phyloP scores from a whole-genome alignment of 371 early-diverging fungal species.

The Sporodiniella umbellata region DNA sequence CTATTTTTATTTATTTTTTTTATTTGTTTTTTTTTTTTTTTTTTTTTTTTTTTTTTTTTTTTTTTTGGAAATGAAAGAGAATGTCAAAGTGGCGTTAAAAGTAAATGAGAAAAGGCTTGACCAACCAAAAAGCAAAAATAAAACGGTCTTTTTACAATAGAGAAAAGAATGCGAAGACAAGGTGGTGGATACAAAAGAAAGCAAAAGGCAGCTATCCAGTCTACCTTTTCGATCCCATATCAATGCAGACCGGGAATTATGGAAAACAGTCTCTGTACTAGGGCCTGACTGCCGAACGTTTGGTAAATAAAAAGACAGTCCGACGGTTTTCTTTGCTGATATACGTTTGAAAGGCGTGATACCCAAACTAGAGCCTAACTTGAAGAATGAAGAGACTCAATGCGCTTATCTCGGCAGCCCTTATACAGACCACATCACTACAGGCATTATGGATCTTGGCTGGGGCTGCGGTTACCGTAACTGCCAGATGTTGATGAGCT shows the following conservation, averaged over 20 bases:
- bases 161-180: not conserved
- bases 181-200: not conserved
- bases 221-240: conserved; percentile 16
- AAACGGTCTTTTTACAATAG: too few species aligned
- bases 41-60: too few species aligned
- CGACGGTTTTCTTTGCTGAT: conserved; percentile 1
- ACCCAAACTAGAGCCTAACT: conserved; percentile 39
- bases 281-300: conserved; percentile 29
- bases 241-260: conserved; percentile 27
- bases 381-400: conserved; percentile 27
- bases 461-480: conserved; percentile 83
- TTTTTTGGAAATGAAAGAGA: too few species aligned
- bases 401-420: conserved; percentile 44
- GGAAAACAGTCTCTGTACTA: conserved; percentile 24
- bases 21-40: too few species aligned
- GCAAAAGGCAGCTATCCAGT: not conserved
- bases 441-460: conserved; percentile 53
- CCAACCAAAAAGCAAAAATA: too few species aligned
- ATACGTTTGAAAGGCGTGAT: too few species aligned
- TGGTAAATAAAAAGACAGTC: conserved; percentile 17
- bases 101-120: too few species aligned
- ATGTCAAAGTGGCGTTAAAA: too few species aligned
- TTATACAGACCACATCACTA: conserved; percentile 40
- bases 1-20: too few species aligned
- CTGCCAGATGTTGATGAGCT: conserved; percentile 67